These are phyloP conservation scores for Paraphoma chrysanthemicola DNA, from an alignment of 2,329 filamentous ascomycete genomes.

Conservation along the genomic window DNA sequence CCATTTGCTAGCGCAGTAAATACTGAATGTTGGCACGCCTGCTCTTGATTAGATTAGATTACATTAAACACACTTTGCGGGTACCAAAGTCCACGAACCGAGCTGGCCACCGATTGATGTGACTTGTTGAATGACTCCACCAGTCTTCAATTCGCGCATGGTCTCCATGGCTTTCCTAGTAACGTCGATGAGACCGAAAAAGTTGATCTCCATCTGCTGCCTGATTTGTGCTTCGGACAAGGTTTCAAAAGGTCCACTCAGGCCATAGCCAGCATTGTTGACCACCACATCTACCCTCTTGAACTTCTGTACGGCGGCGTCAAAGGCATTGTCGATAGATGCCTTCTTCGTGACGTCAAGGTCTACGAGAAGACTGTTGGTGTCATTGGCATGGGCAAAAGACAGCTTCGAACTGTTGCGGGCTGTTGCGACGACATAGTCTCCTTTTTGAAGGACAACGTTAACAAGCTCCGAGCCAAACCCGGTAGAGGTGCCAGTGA, in stretches of 20 bases:
- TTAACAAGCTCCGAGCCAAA: slow-evolving; percentile 56
- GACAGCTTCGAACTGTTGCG: slow-evolving; percentile 53
- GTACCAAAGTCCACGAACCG: slow-evolving; percentile 29
- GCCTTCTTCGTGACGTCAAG: slow-evolving; percentile 60
- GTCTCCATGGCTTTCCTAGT: slow-evolving; percentile 55
- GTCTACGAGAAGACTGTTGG: slow-evolving; percentile 58
- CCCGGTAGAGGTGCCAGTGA: slow-evolving; percentile 57
- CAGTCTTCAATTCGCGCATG: slow-evolving; percentile 57
- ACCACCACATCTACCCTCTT: slow-evolving; percentile 65
- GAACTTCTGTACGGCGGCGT: slow-evolving; percentile 57
- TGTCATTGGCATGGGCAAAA: slow-evolving; percentile 49
- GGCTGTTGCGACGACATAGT: slow-evolving; percentile 55
- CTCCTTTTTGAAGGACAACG: slow-evolving; percentile 50
- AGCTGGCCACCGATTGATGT: slow-evolving; percentile 61
- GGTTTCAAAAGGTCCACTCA: slow-evolving; percentile 61
- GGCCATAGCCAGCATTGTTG: slow-evolving; percentile 68
- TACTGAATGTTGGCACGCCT: slow-evolving; percentile 48
- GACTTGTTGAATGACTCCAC: slow-evolving; percentile 63
- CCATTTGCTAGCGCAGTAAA: slow-evolving; percentile 54
- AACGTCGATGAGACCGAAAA: slow-evolving; percentile 64
- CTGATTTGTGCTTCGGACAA: slow-evolving; percentile 57
- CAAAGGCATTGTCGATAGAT: slow-evolving; percentile 57
- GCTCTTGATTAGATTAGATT: not conserved
- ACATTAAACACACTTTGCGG: too few relatives aligned
- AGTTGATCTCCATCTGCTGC: slow-evolving; percentile 65